Evolutionary conservation across 768 basidiomycete species (phyloP).

Genomic region (Mycena floridula): DNA sequence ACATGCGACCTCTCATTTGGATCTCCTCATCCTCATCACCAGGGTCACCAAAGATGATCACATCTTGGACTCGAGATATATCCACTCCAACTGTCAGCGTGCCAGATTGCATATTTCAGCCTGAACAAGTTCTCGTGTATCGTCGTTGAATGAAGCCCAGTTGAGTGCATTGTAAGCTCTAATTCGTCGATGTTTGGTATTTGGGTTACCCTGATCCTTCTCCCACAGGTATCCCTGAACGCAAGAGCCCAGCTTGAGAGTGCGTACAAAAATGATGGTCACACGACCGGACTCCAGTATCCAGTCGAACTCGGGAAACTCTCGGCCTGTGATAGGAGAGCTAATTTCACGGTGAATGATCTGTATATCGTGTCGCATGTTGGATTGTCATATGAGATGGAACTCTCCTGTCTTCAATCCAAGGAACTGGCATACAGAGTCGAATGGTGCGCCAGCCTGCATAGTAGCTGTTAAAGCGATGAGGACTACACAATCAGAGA

Average conservation of each 20-base stretch:
- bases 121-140: background rate
- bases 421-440: constrained; percentile 5
- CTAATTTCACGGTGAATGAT: background rate
- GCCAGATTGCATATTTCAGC: background rate
- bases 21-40: background rate
- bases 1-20: background rate
- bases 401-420: constrained; percentile 4
- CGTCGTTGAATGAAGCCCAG: background rate
- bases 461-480: constrained; percentile 5
- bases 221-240: background rate
- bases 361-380: background rate
- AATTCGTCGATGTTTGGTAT: background rate
- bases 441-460: constrained; percentile 2
- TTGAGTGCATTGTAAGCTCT: background rate
- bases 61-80: background rate
- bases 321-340: background rate
- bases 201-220: background rate
- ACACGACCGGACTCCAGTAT: background rate
- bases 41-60: background rate
- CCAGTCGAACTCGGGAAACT: background rate
- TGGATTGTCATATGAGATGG: background rate
- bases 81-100: background rate
- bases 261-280: background rate
- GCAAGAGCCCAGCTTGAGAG: background rate
- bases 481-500: background rate